A percentile compares a stretch with the other conserved stretches of the same genome.
phyloP scores from a whole-genome alignment of 164 flowering plant genomes.

The Nymphaea colorata region DNA sequence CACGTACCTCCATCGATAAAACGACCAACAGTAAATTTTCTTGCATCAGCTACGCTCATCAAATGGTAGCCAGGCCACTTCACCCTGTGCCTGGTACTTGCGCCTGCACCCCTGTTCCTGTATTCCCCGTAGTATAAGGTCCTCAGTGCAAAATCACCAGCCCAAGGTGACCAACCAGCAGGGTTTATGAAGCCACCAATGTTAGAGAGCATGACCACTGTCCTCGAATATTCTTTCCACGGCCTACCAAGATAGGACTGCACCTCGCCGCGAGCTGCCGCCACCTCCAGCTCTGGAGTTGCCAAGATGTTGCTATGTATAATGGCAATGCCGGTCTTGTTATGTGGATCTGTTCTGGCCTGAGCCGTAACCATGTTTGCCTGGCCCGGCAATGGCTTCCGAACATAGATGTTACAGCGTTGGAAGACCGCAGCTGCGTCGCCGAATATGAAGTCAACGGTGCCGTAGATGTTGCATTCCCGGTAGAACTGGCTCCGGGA shows the following conservation, averaged over 20 bases:
- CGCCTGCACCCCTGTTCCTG: neutral
- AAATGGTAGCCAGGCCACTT: neutral
- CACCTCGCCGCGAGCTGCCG: neutral
- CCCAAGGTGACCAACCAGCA: neutral
- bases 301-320: neutral
- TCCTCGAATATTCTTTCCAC: neutral
- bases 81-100: neutral
- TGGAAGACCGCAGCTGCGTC: neutral
- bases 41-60: neutral
- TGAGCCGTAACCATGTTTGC: neutral
- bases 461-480: neutral
- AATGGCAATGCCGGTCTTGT: neutral
- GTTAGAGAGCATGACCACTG: neutral
- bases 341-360: neutral
- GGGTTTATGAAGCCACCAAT: neutral
- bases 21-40: too few species aligned
- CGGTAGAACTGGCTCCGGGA: neutral
- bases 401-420: neutral
- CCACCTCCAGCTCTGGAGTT: neutral
- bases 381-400: neutral
- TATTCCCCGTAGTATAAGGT: neutral
- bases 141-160: neutral
- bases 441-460: neutral
- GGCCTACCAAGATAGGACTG: neutral
- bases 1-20: too few species aligned